Percentiles rank a stretch among this genome's conserved stretches.
Conservation (phyloP, 495 filamentous ascomycete species). For the Pseudevernia furfuracea region DNA sequence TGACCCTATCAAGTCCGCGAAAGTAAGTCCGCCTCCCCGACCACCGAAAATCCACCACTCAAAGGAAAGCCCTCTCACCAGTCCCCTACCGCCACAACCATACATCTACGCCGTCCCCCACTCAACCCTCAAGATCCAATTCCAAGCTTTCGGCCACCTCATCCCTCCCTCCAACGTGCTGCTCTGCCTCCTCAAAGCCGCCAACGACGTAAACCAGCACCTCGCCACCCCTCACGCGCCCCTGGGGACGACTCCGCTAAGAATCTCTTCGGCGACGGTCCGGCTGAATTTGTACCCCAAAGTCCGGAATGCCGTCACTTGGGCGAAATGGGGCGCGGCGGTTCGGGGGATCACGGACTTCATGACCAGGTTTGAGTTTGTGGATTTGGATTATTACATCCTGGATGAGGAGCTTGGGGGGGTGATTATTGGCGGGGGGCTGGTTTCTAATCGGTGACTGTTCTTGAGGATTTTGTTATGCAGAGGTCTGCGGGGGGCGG, state of each 20-base stretch:
- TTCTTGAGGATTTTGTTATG: neutral
- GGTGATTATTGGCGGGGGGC: neutral
- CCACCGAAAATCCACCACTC: neutral
- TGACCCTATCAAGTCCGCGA: neutral
- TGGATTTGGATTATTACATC: conserved; percentile 3
- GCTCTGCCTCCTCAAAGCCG: neutral
- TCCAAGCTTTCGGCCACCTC: neutral
- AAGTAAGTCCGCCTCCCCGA: neutral
- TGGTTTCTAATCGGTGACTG: neutral
- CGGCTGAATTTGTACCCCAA: neutral
- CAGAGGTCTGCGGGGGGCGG: too few species aligned
- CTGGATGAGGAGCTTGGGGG: neutral
- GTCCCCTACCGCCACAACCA: neutral
- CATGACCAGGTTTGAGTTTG: neutral
- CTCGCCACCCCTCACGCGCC: neutral
- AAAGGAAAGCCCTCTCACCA: neutral
- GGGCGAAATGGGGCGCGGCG: neutral
- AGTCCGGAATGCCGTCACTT: neutral
- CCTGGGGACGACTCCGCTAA: neutral
- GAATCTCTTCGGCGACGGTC: neutral
- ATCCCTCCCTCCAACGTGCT: neutral
- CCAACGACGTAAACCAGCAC: conserved; percentile 1
- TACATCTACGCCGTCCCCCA: neutral
- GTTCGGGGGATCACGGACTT: neutral
- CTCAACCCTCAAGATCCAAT: neutral